Evolutionary conservation across 257 asterid genomes (phyloP).

Genomic region (Euphrasia confusa): DNA sequence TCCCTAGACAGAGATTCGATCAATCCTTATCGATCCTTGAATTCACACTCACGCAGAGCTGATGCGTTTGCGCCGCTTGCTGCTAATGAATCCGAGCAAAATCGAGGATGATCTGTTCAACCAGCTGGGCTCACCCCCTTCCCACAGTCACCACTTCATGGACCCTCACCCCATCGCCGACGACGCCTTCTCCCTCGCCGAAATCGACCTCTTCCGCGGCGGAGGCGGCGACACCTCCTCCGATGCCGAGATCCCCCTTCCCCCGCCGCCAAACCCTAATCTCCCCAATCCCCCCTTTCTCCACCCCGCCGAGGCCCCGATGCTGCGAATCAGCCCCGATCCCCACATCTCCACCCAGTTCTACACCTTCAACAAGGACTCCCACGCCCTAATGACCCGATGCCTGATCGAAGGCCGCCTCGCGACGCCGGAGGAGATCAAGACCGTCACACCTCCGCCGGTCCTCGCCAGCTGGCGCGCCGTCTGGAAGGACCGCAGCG

Average conservation of each 20-base stretch:
- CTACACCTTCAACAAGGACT: constrained; percentile 82
- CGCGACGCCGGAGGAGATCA: constrained; percentile 87
- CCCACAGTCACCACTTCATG: constrained; percentile 40
- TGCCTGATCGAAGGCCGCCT: constrained; percentile 65
- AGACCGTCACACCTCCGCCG: constrained; percentile 57
- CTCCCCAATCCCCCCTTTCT: constrained; percentile 23
- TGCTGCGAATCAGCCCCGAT: constrained; percentile 54
- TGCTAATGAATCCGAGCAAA: constrained; percentile 62
- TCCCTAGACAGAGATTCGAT: too few species aligned
- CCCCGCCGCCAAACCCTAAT: constrained; percentile 54
- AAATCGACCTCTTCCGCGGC: constrained; percentile 66
- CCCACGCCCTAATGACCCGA: constrained; percentile 71
- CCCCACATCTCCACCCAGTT: constrained; percentile 89
- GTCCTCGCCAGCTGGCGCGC: constrained; percentile 90
- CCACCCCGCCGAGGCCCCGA: constrained; percentile 23
- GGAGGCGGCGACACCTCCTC: constrained; percentile 62
- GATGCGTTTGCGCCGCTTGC: neutral
- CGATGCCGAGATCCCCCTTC: constrained; percentile 53
- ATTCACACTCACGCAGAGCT: neutral
- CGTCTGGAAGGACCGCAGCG: constrained; percentile 96
- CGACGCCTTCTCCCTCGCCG: constrained; percentile 51
- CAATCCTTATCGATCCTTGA: too few species aligned
- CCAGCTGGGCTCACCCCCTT: constrained; percentile 38
- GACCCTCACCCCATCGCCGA: constrained; percentile 51
- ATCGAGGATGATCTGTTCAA: constrained; percentile 66